phyloP scores from a whole-genome alignment of 257 asterid genomes.

The Nicotiana attenuata region DNA sequence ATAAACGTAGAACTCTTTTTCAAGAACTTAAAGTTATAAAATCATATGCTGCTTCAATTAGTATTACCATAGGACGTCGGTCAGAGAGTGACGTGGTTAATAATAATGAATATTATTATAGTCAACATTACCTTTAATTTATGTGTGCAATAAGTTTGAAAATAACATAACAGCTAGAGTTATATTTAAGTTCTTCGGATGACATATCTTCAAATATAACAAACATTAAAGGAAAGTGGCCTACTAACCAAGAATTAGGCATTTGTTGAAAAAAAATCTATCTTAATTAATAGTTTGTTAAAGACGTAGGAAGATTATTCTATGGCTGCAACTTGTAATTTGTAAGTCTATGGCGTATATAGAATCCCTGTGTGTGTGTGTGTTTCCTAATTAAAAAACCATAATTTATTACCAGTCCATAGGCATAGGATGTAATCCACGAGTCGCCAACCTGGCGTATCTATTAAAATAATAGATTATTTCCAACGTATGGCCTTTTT shows the following conservation, averaged over 20 bases:
- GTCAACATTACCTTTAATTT: not conserved
- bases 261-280: not conserved
- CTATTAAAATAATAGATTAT: too few relatives aligned
- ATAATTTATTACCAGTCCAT: too few relatives aligned
- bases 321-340: not conserved
- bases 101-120: not conserved
- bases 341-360: not conserved
- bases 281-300: not conserved
- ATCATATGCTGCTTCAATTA: not conserved
- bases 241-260: not conserved
- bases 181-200: not conserved
- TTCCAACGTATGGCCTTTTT: too few relatives aligned
- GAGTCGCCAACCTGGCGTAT: too few relatives aligned
- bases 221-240: not conserved
- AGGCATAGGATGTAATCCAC: too few relatives aligned
- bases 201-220: not conserved
- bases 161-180: not conserved
- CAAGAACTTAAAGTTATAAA: not conserved
- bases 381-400: too few relatives aligned
- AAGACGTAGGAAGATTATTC: not conserved
- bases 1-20: too few relatives aligned
- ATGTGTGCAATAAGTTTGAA: not conserved
- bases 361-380: too few relatives aligned
- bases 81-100: not conserved
- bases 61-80: not conserved